Evolutionary conservation across 305 asterid species (phyloP).

Genomic region (Andrographis paniculata): DNA sequence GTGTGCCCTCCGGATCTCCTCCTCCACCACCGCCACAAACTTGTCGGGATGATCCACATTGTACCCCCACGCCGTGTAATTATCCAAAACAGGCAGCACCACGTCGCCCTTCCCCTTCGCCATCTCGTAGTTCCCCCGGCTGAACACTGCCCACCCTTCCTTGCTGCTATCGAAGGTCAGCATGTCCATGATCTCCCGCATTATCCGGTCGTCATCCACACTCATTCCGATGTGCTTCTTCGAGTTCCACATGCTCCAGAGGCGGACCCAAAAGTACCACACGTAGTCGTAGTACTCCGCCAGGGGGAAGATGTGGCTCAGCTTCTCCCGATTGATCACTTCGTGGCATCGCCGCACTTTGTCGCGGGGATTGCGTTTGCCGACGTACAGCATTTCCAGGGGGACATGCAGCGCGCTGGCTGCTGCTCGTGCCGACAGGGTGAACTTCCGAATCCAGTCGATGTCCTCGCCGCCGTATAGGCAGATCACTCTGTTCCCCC

Average conservation of each 20-base stretch:
- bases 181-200: conserved; percentile 55
- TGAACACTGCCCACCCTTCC: conserved; percentile 79
- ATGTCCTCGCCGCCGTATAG: conserved; percentile 91
- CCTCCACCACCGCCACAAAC: conserved; percentile 43
- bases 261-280: conserved; percentile 85
- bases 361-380: conserved; percentile 61
- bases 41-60: conserved; percentile 34
- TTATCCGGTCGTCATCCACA: conserved; percentile 46
- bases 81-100: conserved; percentile 30
- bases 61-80: conserved; percentile 32
- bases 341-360: conserved; percentile 52
- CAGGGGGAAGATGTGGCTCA: conserved; percentile 47
- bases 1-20: conserved; percentile 31
- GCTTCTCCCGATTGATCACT: conserved; percentile 37
- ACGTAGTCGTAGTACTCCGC: conserved; percentile 37
- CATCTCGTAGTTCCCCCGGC: conserved; percentile 48
- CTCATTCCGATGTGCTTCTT: conserved; percentile 55
- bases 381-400: conserved; percentile 79
- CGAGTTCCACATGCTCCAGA: conserved; percentile 94
- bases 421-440: conserved; percentile 27
- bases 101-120: conserved; percentile 38
- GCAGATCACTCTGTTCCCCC: conserved; percentile 50
- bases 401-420: conserved; percentile 42
- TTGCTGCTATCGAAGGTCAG: conserved; percentile 69
- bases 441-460: conserved; percentile 67